Conservation (phyloP, 208 protist genomes). For the Novymonas esmeraldas region DNA sequence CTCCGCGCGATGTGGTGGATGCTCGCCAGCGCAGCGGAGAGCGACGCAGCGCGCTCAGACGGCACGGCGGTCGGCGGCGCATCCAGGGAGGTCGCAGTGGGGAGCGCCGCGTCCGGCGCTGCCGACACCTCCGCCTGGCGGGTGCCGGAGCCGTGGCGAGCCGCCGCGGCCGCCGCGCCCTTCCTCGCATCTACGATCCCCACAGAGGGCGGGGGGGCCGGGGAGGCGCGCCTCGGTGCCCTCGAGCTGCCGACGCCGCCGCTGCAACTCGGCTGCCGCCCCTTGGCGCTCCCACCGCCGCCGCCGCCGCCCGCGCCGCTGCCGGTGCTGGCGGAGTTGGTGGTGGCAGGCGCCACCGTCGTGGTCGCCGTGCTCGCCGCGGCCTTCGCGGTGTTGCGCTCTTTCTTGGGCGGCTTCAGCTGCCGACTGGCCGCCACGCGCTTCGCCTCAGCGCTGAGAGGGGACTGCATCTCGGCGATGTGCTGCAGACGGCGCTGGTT, state of each 20-base stretch:
- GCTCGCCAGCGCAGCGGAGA: conserved; percentile 10
- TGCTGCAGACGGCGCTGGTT: conserved; percentile 61
- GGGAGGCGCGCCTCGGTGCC: conserved; percentile 7
- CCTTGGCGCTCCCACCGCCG: conserved; percentile 4
- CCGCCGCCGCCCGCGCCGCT: neutral
- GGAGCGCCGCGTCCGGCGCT: neutral
- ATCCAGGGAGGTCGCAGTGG: neutral
- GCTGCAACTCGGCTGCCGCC: conserved; percentile 18
- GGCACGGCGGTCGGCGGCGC: neutral
- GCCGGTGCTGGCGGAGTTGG: too few relatives aligned
- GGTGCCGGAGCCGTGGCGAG: neutral
- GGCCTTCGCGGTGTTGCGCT: conserved; percentile 20
- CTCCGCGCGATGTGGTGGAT: neutral
- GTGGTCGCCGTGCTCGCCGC: too few relatives aligned
- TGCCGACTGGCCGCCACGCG: conserved; percentile 33
- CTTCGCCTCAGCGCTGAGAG: conserved; percentile 42
- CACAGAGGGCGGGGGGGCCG: conserved; percentile 5
- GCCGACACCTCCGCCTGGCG: neutral
- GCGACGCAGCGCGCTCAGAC: neutral
- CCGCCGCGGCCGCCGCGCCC: neutral
- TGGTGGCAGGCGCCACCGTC: too few relatives aligned
- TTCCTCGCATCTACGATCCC: neutral
- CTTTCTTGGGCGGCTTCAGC: conserved; percentile 33
- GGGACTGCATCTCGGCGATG: conserved; percentile 46
- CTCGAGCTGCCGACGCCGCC: neutral